Conservation (phyloP, 2,329 filamentous ascomycete species). For the Emergomyces africanus region DNA sequence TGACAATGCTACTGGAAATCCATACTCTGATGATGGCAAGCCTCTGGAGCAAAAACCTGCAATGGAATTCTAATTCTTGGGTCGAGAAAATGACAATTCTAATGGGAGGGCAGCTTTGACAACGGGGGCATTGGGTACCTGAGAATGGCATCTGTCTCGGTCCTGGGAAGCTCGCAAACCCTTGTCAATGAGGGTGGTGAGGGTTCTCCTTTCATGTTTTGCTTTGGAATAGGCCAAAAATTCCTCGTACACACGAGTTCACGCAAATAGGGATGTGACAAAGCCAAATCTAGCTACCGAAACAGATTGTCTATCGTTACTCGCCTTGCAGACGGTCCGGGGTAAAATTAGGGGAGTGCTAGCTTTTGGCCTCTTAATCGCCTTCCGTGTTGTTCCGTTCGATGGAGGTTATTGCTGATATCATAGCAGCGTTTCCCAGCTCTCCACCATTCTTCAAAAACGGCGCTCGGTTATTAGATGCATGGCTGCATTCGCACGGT, state of each 20-base stretch:
- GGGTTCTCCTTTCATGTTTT: background rate
- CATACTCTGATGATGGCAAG: constrained; percentile 71
- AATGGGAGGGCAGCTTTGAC: constrained; percentile 8
- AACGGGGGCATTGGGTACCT: constrained; percentile 19
- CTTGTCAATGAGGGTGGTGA: background rate
- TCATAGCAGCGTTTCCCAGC: background rate
- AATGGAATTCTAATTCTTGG: constrained; percentile 46
- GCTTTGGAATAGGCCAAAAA: background rate
- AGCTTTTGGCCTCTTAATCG: background rate
- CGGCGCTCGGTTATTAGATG: background rate
- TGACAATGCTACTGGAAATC: constrained; percentile 50
- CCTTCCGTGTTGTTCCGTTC: background rate
- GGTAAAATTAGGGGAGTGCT: background rate
- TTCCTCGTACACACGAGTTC: background rate
- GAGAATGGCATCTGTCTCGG: constrained; percentile 37
- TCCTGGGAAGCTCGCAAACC: constrained; percentile 15
- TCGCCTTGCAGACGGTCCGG: background rate
- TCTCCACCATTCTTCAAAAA: background rate
- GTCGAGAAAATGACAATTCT: constrained; percentile 33
- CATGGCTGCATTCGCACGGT: background rate
- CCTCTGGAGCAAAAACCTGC: constrained; percentile 45
- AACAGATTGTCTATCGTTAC: background rate
- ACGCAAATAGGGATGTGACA: background rate
- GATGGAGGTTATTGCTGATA: background rate
- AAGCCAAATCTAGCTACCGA: background rate